A percentile compares a stretch with the other conserved stretches of the same genome.
These are phyloP conservation scores for Coemansia sp. DNA, from an alignment of 192 early-diverging fungal species.

Conservation along the genomic window DNA sequence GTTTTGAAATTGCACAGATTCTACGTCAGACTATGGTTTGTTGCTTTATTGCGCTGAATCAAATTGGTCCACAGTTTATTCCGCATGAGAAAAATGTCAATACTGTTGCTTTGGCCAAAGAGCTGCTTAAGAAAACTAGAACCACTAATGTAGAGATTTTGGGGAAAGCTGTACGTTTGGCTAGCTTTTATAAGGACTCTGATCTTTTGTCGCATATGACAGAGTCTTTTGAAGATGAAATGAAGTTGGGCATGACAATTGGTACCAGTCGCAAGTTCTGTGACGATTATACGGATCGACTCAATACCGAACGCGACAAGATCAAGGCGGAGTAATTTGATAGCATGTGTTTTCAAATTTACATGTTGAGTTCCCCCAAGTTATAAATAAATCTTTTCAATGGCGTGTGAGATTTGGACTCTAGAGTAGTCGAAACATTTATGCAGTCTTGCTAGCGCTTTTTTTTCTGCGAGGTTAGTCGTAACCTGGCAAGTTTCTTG, in stretches of 20 bases:
- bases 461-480: no score
- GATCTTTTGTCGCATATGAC: slow-evolving; percentile 20
- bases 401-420: no score
- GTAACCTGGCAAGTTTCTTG: no score
- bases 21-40: slow-evolving; percentile 46
- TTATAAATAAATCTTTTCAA: neutral
- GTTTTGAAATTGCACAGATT: slow-evolving; percentile 44
- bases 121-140: slow-evolving; percentile 15
- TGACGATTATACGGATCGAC: slow-evolving; percentile 26
- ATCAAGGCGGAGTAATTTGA: neutral
- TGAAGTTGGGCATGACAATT: slow-evolving; percentile 43
- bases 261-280: slow-evolving; percentile 32
- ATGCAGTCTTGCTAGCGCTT: no score
- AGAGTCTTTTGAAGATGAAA: slow-evolving; percentile 30
- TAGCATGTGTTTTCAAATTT: neutral
- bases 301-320: slow-evolving; percentile 19
- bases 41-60: slow-evolving; percentile 49
- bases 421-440: no score
- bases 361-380: neutral
- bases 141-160: slow-evolving; percentile 26
- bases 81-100: slow-evolving; percentile 34
- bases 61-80: slow-evolving; percentile 52
- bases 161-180: slow-evolving; percentile 20
- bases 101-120: slow-evolving; percentile 37
- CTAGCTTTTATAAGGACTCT: slow-evolving; percentile 25